Conservation (phyloP, 1,284 basidiomycete genomes). For the Fomitiporia mediterranea region DNA sequence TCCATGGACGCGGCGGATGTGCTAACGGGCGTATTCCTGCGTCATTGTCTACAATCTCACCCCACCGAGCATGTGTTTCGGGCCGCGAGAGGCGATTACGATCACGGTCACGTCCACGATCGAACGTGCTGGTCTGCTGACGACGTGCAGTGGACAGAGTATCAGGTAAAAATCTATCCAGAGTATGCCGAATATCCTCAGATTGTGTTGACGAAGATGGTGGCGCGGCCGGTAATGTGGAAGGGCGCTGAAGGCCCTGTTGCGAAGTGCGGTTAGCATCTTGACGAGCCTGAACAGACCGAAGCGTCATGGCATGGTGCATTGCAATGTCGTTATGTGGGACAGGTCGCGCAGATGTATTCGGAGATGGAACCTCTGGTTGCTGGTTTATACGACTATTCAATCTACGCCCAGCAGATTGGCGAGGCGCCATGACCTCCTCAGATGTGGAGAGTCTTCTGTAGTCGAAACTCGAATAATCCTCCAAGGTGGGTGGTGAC, state of each 20-base stretch:
- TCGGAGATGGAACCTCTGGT: not conserved
- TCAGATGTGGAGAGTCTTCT: too few species aligned
- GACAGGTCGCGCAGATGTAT: not conserved
- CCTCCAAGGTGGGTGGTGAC: too few species aligned
- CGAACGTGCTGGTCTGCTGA: constrained; percentile 24
- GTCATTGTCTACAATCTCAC: constrained; percentile 17
- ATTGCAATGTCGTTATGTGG: constrained; percentile 1
- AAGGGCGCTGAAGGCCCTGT: not conserved
- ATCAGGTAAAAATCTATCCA: constrained; percentile 25
- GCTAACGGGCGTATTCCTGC: not conserved
- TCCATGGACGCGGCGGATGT: not conserved
- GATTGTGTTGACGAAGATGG: not conserved
- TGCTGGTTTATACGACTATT: not conserved
- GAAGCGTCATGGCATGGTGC: constrained; percentile 6
- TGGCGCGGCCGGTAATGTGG: not conserved
- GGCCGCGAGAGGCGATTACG: not conserved
- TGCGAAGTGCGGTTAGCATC: not conserved
- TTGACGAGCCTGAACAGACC: constrained; percentile 9
- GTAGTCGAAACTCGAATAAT: too few species aligned
- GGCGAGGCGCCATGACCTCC: not conserved
- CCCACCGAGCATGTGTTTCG: constrained; percentile 11
- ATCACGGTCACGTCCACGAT: constrained; percentile 17
- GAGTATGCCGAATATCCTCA: constrained; percentile 23
- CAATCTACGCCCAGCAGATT: not conserved
- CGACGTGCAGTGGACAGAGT: constrained; percentile 23